Evolutionary conservation across 2,329 filamentous ascomycete species (phyloP).

Genomic region (Paecilomyces dactylethromorphus): DNA sequence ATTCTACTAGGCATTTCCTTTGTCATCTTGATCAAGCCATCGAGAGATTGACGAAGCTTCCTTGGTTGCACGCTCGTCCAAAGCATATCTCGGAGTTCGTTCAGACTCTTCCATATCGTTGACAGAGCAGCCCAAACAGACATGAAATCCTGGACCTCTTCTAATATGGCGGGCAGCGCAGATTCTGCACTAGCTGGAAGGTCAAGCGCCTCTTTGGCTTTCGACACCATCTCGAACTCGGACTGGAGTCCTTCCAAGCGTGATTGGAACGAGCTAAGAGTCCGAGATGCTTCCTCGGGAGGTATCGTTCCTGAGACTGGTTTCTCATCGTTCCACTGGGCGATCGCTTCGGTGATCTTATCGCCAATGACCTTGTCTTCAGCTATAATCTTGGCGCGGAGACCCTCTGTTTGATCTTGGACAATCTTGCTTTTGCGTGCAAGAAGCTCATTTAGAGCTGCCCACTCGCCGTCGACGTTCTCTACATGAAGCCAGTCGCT

Average conservation of each 20-base stretch:
- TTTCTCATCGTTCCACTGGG: conserved; percentile 93
- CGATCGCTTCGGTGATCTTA: conserved; percentile 77
- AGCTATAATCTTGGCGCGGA: conserved; percentile 88
- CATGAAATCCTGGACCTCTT: conserved; percentile 98
- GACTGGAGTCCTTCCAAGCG: conserved; percentile 79
- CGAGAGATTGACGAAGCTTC: conserved; percentile 83
- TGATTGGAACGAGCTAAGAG: conserved; percentile 72
- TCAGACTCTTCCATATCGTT: conserved; percentile 93
- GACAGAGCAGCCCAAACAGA: conserved; percentile 95
- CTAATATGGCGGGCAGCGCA: conserved; percentile 75
- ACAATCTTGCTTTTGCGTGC: conserved; percentile 91
- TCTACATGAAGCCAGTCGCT: conserved; percentile 93
- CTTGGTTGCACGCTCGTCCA: conserved; percentile 96
- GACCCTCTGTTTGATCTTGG: conserved; percentile 88
- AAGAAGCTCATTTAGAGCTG: conserved; percentile 83
- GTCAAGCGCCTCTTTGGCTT: conserved; percentile 93
- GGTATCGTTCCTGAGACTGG: conserved; percentile 92
- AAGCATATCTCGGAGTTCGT: conserved; percentile 82
- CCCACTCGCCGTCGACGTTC: conserved; percentile 95
- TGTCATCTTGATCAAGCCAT: conserved; percentile 91
- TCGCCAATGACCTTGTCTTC: conserved; percentile 88
- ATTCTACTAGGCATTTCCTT: conserved; percentile 99
- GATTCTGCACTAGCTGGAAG: conserved; percentile 74
- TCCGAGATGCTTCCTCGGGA: conserved; percentile 78
- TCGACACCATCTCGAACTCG: conserved; percentile 88